Base-by-base conservation (phyloP, 2,329 filamentous ascomycete species). In the Aspergillus caelatus region DNA sequence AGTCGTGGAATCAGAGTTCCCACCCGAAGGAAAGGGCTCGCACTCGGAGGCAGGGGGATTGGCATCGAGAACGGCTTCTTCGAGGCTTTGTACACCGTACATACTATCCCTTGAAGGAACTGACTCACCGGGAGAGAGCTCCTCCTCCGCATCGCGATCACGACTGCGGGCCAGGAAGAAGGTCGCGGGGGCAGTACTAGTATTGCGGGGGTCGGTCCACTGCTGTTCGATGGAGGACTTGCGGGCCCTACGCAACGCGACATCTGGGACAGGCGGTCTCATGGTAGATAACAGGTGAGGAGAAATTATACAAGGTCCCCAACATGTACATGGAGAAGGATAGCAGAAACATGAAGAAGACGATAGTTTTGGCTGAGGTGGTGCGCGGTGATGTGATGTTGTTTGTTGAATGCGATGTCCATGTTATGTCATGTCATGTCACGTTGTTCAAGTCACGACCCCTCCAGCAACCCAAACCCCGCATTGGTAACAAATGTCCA, bases 161-260 rank as follows among this genome's bases (percentile, higher is more conserved):
- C 84, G 78, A 69, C 83, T 84, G 67, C 83, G 85, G 65, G 83
- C 80, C 65, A 89, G 78, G 74, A 89, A 88, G 80, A 88, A 89
- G 58, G 84, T 85, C 57, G 84, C 84, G 48, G 85, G 85, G 64
- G 78, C 78, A 62, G 74, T 70, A 68, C 70, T 73, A 62, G 74
- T 70, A 68, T 70, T 73, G 68, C 74, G 74, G 70, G 75, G 74
- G 62, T 81, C 77, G 61, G 71, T 72, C 69, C 72, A 74, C 62
- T 75, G 74, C 66, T 72, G 72, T 59, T 72, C 74, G 56, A 72
- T 69, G 64, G 74, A 76, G 57, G 70, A 65, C 68, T 79, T 81
- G 68, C 73, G 78, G 69, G 71, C 72, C 63, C 68, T 73, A 65
- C 74, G 68, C 62, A 63, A 58, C 63, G 68, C 60, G 60, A 75